These are phyloP conservation scores for Casuarina glauca DNA, from an alignment of 306 rosid genomes.

Conservation along the genomic window DNA sequence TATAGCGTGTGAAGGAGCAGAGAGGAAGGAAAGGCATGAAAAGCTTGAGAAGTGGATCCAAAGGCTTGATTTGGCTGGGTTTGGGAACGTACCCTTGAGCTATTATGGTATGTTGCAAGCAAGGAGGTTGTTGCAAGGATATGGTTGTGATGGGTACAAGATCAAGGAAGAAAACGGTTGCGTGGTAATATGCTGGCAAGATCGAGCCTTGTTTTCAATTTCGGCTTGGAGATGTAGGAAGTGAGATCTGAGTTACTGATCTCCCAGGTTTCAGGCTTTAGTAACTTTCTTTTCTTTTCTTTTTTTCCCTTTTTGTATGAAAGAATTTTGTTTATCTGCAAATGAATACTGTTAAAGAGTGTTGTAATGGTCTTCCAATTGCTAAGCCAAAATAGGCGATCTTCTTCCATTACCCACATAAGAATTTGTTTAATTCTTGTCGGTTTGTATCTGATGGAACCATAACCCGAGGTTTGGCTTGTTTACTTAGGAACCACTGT, in stretches of 20 bases:
- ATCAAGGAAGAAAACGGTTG: constrained; percentile 77
- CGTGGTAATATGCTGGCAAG: constrained; percentile 76
- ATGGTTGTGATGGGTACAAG: constrained; percentile 80
- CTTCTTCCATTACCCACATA: constrained; percentile 4
- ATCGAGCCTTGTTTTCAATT: constrained; percentile 65
- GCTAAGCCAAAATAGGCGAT: constrained; percentile 6
- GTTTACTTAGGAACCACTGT: neutral
- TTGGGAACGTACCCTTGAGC: constrained; percentile 62
- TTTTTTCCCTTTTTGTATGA: neutral
- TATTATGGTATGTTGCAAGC: constrained; percentile 70
- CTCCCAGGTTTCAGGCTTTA: constrained; percentile 11
- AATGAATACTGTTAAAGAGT: constrained; percentile 16
- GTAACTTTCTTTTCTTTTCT: neutral
- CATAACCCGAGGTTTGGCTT: neutral
- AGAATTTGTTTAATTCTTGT: constrained; percentile 22
- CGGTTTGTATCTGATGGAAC: constrained; percentile 18
- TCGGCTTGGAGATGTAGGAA: constrained; percentile 89
- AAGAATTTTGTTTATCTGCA: constrained; percentile 5
- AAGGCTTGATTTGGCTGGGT: constrained; percentile 66
- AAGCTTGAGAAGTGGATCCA: constrained; percentile 77
- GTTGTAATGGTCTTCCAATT: neutral
- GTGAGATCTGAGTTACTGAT: constrained; percentile 30
- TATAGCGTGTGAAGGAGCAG: constrained; percentile 82
- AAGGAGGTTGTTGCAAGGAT: constrained; percentile 61
- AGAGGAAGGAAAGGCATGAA: constrained; percentile 84